phyloP scores from a whole-genome alignment of 306 rosid species.

The Glycine soja region DNA sequence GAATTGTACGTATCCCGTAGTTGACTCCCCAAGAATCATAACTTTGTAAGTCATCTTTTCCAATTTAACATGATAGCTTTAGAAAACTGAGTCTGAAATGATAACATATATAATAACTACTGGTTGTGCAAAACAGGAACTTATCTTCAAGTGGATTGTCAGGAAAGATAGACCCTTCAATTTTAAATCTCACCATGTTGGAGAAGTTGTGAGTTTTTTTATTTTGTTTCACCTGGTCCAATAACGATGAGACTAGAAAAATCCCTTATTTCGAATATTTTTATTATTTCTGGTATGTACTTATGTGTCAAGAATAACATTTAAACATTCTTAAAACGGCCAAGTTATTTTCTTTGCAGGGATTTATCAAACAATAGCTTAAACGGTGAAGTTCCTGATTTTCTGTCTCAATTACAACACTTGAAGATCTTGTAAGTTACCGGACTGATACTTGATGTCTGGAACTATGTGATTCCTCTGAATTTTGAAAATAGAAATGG shows the following conservation, averaged over 20 bases:
- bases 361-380: conserved; percentile 54
- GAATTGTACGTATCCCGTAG: conserved; percentile 42
- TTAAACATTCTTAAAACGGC: neutral
- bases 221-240: too few species aligned
- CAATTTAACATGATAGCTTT: conserved; percentile 1
- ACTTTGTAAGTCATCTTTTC: conserved; percentile 48
- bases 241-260: neutral
- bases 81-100: neutral
- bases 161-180: conserved; percentile 47
- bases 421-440: conserved; percentile 52
- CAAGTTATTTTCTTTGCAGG: conserved; percentile 46
- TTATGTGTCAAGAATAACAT: neutral
- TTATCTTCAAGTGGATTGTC: conserved; percentile 57
- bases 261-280: neutral
- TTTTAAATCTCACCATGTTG: conserved; percentile 52
- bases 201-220: conserved; percentile 53
- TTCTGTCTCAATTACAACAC: conserved; percentile 38
- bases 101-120: neutral
- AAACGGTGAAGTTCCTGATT: conserved; percentile 42
- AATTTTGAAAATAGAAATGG: neutral
- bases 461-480: neutral
- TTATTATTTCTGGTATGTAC: too few species aligned
- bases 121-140: conserved; percentile 39
- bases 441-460: too few species aligned
- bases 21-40: conserved; percentile 48